Base-by-base conservation (phyloP, 2,329 filamentous ascomycete genomes). In the Lecanosticta acicola region DNA sequence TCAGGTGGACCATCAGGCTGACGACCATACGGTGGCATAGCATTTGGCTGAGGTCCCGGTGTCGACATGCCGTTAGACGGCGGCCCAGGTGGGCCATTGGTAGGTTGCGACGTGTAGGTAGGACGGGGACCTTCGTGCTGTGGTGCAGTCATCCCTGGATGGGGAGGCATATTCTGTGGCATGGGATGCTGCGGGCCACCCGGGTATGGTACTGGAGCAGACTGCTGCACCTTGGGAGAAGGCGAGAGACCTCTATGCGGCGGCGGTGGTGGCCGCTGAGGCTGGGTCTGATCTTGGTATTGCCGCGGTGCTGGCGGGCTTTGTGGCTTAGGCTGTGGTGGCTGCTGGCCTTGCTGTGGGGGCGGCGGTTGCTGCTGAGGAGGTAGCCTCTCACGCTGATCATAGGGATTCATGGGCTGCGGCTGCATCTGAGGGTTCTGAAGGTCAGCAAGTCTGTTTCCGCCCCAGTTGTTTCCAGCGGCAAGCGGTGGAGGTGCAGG, bases 381-480 rank as follows among this genome's bases (percentile, higher is more conserved):
- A 49, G 82, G 77, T 39, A 82, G 60, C 37, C 75, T 75, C 59
- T 94, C 87, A 49, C 82, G 82, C 59, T 84, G 81, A 51, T 95
- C 90, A 63, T 88, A 94, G 1, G 85, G 86, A 59, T 93, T 91
- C 19, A 84, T 75, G 4, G 60, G 59, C 64, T 88, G 85, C 37
- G 85, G 84, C 35, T 84, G 74, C 50, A 71, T 71, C 42, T 73
- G 74, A 17, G 74, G 73, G 39, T 77, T 76, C 49, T 78, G 90
- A 50, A 95, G 82, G 53, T 93, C 88, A 49, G 85, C 87, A 50
- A 94, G 77, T 47, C 86, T 77, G 48, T 84, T 78, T 42, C 78
- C 75, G 55, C 76, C 77, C 78, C 79, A 83, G 55, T 80, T 78
- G 56, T 78, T 78, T 48, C 71, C 68, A 29, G 56, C 53, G 35